Percentiles rank a stretch among this genome's conserved stretches.
phyloP scores from a whole-genome alignment of 495 filamentous ascomycete genomes.

The Xylaria nigripes region DNA sequence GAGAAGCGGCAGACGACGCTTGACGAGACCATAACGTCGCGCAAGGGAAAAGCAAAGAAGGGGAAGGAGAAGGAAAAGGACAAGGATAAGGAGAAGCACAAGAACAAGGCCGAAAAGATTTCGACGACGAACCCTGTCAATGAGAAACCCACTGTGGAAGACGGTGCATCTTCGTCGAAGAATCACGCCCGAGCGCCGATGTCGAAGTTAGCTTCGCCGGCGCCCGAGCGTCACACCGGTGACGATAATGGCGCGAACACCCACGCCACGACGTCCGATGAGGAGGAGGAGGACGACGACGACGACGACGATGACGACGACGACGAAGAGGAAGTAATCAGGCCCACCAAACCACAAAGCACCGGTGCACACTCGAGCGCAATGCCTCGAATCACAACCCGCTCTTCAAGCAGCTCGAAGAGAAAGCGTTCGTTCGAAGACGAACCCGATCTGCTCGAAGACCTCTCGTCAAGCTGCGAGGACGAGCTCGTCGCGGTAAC shows the following conservation, averaged over 20 bases:
- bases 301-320: neutral
- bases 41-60: slow-evolving; percentile 20
- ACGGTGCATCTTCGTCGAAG: too few species aligned
- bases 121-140: too few species aligned
- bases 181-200: too few species aligned
- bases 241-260: neutral
- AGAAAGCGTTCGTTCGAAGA: slow-evolving; percentile 15
- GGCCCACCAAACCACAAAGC: neutral
- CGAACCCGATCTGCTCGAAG: slow-evolving; percentile 11
- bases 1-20: slow-evolving; percentile 21
- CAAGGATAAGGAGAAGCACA: too few species aligned
- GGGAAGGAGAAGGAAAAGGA: slow-evolving; percentile 3
- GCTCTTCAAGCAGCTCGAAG: slow-evolving; percentile 1
- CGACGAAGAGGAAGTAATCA: neutral
- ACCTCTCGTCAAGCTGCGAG: slow-evolving; percentile 18
- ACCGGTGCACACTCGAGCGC: neutral
- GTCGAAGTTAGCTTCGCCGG: too few species aligned
- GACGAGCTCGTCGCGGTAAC: slow-evolving; percentile 13
- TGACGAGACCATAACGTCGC: slow-evolving; percentile 18
- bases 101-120: neutral
- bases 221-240: too few species aligned
- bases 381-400: neutral
- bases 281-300: neutral
- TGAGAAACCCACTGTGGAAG: too few species aligned
- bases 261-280: neutral